Evolutionary conservation across 441 rosid genomes (phyloP), one percentile per base, ranked within the genome.

Genomic region (Eutrema salsugineum): DNA sequence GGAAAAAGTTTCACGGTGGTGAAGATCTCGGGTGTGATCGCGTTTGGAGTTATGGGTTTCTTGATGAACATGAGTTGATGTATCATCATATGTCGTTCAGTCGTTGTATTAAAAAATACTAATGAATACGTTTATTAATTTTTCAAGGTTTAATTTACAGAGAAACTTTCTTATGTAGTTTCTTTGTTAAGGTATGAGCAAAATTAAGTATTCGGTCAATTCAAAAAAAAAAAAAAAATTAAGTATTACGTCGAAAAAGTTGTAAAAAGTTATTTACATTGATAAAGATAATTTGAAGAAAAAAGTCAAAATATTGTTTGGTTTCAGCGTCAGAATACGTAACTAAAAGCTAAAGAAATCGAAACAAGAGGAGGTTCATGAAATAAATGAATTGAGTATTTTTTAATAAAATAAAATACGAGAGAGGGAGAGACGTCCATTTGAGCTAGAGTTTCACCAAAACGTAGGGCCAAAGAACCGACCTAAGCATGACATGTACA

Each of bases 11-110:
- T 47, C 2, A 57, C 6, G 49, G 17, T 33, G 16, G 56, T 74
- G 20, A 70, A 54, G 63, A 36, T 73, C 76, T 76, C 63, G 10
- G 47, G 72, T 51, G 43, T 78, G 80, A 47, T 82, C 20, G 81
- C 64, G 11, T 72, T 73, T 67, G 91, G 83, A 43, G 65, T 91
- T 60, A 38, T 87, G 67, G 71, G 73, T 20, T 40, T 88, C 38
- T 59, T 83, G 30, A 78, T 69, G 14, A 63, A 5, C 24, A 50
- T 67, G 55, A 40, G 12, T 24, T 60, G 33, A 44, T 47, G 17
- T 17, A 19, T 36, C n/a, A n/a, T n/a, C n/a, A n/a, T 53, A 2
- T 24, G 27, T 24, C 3, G 27, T 24, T 24, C n/a, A n/a, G 27
- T 24, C 3, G 2, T 22, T 24, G 27, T n/a, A n/a, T n/a, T n/a